These are phyloP conservation scores for Psophocarpus tetragonolobus DNA, from an alignment of 306 rosid species.

Conservation along the genomic window DNA sequence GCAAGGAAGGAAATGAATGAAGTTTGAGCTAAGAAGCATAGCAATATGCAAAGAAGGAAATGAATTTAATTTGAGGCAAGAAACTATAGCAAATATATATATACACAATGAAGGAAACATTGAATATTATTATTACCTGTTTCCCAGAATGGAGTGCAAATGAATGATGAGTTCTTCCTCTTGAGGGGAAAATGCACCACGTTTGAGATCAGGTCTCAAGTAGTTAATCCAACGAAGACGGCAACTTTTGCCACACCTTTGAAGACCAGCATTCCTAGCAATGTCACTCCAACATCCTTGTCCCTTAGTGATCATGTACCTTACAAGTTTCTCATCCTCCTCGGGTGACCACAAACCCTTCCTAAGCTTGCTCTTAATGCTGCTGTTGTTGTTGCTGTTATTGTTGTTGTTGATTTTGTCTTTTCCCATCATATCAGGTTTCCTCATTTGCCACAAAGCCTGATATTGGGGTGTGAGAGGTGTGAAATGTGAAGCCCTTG, in stretches of 20 bases:
- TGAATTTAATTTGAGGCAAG: not conserved
- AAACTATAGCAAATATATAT: constrained; percentile 24
- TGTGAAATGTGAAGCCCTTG: not conserved
- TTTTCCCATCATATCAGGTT: constrained; percentile 39
- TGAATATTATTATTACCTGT: constrained; percentile 48
- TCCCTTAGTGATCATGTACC: constrained; percentile 87
- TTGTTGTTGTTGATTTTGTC: constrained; percentile 29
- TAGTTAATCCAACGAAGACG: constrained; percentile 99
- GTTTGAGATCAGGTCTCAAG: constrained; percentile 90
- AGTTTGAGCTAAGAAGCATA: not conserved
- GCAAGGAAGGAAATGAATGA: not conserved
- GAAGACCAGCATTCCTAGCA: constrained; percentile 85
- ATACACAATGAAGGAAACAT: not conserved
- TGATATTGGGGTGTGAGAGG: not conserved
- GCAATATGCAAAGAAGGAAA: not conserved
- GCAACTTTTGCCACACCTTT: constrained; percentile 90
- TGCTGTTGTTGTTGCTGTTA: constrained; percentile 31
- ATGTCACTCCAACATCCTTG: constrained; percentile 98
- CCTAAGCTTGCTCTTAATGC: constrained; percentile 49
- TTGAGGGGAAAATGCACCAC: constrained; percentile 84
- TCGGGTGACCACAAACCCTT: constrained; percentile 97
- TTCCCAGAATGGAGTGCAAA: constrained; percentile 87
- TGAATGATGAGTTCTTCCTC: constrained; percentile 83
- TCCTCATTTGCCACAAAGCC: constrained; percentile 42
- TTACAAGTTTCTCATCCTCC: constrained; percentile 87